Base-by-base conservation (phyloP, 176 grass and related monocot genomes). In the Ananas comosus region DNA sequence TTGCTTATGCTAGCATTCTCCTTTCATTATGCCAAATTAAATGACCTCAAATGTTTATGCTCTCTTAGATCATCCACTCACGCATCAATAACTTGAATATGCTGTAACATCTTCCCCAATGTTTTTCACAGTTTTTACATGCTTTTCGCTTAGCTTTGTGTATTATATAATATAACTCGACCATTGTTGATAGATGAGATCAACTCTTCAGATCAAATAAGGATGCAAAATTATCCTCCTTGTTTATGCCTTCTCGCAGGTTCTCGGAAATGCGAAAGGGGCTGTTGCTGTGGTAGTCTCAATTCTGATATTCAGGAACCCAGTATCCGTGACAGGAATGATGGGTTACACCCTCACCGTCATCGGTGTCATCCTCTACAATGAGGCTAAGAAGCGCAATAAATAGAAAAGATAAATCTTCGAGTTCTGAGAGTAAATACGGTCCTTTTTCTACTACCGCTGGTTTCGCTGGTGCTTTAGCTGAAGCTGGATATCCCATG, bases 221-320 rank as follows among this genome's bases (percentile, higher is more conserved):
- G 5, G 54, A 14, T 17, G 2, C 5, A 59, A 59, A 56, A 1
- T 59, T 4, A 59, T 9, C 33, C 19, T 19, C 19, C n/a, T 59
- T 59, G 16, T 59, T 16, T 18, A 9, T 18, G 56, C 17, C 28
- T 48, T 73, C 28, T 48, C 12, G 6, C 53, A 76, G 72, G 72
- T 76, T 57, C 65, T 75, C 8, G 80, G 72, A 70, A 76, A 82
- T 65, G 80, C 72, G 12, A 76, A 82, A 68, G 72, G 80, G 22
- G 80, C 72, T n/a, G 72, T 76, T 16, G 72, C 72, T 12, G 72
- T 82, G 11, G 72, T 82, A 12, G 65, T 75, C 19, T 76, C 68
- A 53, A 70, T 77, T 73, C 67, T 81, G 10, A 64, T 79, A 63
- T 81, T 81, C 24, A 76, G 47, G 70, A 81, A 78, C 25, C 65